phyloP scores from a whole-genome alignment of 2,329 filamentous ascomycete genomes.

The Alternaria panax region DNA sequence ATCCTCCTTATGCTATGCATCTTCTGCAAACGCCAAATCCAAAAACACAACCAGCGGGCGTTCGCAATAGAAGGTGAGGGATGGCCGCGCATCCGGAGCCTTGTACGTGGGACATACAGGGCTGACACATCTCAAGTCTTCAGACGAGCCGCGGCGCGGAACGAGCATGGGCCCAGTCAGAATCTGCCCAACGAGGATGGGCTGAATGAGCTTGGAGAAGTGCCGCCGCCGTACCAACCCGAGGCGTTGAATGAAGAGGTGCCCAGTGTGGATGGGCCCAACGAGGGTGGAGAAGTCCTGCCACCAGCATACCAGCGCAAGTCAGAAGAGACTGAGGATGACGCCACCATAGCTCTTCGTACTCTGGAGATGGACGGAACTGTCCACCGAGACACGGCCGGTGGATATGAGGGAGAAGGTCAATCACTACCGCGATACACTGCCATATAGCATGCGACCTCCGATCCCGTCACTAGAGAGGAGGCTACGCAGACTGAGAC shows the following conservation, averaged over 20 bases:
- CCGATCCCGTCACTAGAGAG: too few relatives aligned
- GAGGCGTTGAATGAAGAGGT: too few relatives aligned
- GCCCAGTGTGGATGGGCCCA: slow-evolving; percentile 41
- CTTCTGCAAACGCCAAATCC: too few relatives aligned
- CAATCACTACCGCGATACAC: not conserved
- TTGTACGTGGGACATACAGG: slow-evolving; percentile 37
- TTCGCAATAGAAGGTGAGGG: too few relatives aligned
- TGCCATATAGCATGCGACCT: not conserved
- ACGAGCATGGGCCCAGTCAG: slow-evolving; percentile 60
- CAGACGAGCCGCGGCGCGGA: slow-evolving; percentile 62
- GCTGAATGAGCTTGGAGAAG: slow-evolving; percentile 69
- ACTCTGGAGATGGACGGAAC: not conserved
- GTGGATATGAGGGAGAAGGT: too few relatives aligned
- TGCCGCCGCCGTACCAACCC: slow-evolving; percentile 67
- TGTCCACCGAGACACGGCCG: not conserved
- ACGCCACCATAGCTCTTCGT: not conserved
- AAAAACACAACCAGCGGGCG: too few relatives aligned
- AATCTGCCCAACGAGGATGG: not conserved
- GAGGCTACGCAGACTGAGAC: not conserved
- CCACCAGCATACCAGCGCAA: slow-evolving; percentile 63
- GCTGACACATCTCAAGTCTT: slow-evolving; percentile 23
- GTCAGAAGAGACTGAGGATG: not conserved
- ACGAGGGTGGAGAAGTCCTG: slow-evolving; percentile 70
- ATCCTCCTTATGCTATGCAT: slow-evolving; percentile 53
- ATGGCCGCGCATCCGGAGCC: slow-evolving; percentile 42